Evolutionary conservation across 176 grass and related monocot genomes (phyloP).

Genomic region (Phoenix roebelenii): DNA sequence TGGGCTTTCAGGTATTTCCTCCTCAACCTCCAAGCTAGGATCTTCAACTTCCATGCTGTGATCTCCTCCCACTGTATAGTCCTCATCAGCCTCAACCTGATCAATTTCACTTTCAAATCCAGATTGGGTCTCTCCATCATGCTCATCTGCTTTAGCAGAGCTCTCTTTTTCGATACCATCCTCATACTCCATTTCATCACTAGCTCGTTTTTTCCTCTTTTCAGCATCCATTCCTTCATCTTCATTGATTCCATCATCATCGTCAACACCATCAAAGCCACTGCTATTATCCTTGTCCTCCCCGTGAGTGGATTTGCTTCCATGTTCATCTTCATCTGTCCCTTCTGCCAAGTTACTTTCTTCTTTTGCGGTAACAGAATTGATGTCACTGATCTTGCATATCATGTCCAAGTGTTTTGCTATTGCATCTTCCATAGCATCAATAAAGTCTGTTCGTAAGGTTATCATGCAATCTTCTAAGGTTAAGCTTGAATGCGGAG

Average conservation of each 20-base stretch:
- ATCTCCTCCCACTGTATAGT: slow-evolving; percentile 27
- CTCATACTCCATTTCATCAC: slow-evolving; percentile 85
- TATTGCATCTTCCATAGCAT: slow-evolving; percentile 71
- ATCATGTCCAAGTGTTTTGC: slow-evolving; percentile 65
- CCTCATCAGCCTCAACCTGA: slow-evolving; percentile 36
- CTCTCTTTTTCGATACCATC: slow-evolving; percentile 39
- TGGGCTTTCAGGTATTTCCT: slow-evolving; percentile 20
- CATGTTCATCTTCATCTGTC: slow-evolving; percentile 35
- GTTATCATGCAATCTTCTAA: slow-evolving; percentile 35
- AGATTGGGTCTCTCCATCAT: slow-evolving; percentile 30
- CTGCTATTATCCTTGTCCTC: slow-evolving; percentile 20
- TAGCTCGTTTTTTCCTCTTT: slow-evolving; percentile 48
- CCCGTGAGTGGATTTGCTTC: slow-evolving; percentile 17
- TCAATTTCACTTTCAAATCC: slow-evolving; percentile 34
- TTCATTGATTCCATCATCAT: slow-evolving; percentile 47
- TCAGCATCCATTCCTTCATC: slow-evolving; percentile 59
- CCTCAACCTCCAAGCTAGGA: slow-evolving; percentile 10
- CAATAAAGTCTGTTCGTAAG: slow-evolving; percentile 56
- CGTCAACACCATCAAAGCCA: slow-evolving; percentile 30
- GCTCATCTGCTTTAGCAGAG: slow-evolving; percentile 23
- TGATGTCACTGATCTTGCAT: slow-evolving; percentile 61
- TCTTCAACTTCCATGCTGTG: neutral
- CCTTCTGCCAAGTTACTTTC: slow-evolving; percentile 27
- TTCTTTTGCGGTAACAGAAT: slow-evolving; percentile 30
- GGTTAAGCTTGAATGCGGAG: slow-evolving; percentile 37